These are phyloP conservation scores for Mortierella sp. DNA, from an alignment of 371 early-diverging fungal species.

Conservation along the genomic window DNA sequence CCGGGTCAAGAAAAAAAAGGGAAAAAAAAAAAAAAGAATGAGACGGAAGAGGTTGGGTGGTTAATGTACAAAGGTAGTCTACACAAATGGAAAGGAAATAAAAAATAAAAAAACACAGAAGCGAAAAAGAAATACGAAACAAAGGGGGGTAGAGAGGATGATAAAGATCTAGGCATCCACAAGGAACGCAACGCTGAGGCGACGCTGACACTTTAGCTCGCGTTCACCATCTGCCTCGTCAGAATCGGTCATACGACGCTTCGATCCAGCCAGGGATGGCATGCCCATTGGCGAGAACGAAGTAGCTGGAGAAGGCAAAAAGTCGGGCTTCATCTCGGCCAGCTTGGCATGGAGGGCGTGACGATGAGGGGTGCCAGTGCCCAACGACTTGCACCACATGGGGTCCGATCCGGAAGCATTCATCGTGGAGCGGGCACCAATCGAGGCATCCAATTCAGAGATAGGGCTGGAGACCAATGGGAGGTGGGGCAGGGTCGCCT, in stretches of 20 bases:
- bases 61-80: constrained; percentile 3
- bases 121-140: not conserved
- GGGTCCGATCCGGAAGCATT: not conserved
- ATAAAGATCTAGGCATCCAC: constrained; percentile 35
- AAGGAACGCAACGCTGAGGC: constrained; percentile 53
- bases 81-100: not conserved
- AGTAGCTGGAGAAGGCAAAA: constrained; percentile 48
- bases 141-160: not conserved
- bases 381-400: constrained; percentile 5
- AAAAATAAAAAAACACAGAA: constrained; percentile 2
- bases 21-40: not conserved
- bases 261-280: constrained; percentile 28
- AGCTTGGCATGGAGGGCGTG: constrained; percentile 17
- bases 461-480: constrained; percentile 7
- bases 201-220: constrained; percentile 38
- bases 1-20: constrained; percentile 6
- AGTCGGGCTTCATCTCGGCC: constrained; percentile 23
- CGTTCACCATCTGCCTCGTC: constrained; percentile 16
- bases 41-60: not conserved
- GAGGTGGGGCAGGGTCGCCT: constrained; percentile 17
- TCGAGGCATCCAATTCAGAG: constrained; percentile 10
- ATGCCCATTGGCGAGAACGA: constrained; percentile 35
- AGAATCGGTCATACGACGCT: constrained; percentile 44
- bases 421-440: not conserved
- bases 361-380: constrained; percentile 26